Percentiles rank a stretch among this genome's conserved stretches.
Conservation (phyloP, 768 basidiomycete genomes). For the Pholiota microspora region DNA sequence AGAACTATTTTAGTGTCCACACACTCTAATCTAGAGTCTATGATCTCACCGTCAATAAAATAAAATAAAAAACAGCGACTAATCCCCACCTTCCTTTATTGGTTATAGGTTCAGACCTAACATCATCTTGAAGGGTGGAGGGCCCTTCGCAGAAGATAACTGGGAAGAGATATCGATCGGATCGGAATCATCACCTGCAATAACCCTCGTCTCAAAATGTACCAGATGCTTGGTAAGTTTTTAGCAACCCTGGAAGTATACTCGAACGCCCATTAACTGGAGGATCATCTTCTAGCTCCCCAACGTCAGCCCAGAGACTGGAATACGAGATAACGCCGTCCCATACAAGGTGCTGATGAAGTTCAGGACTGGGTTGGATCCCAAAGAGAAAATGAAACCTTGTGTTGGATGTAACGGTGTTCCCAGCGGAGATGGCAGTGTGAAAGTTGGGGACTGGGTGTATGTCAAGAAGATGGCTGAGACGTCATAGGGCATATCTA, state of each 20-base stretch:
- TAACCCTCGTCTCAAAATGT: slow-evolving; percentile 68
- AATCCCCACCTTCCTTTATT: slow-evolving; percentile 3
- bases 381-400: slow-evolving; percentile 42
- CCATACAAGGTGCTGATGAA: slow-evolving; percentile 77
- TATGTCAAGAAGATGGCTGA: slow-evolving; percentile 40
- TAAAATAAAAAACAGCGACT: background rate
- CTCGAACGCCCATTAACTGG: background rate
- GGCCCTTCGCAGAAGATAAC: slow-evolving; percentile 69
- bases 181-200: slow-evolving; percentile 34
- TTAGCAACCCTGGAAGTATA: background rate
- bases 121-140: slow-evolving; percentile 65
- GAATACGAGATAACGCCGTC: slow-evolving; percentile 66
- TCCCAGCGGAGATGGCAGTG: slow-evolving; percentile 44
- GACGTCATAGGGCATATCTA: background rate
- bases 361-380: slow-evolving; percentile 62
- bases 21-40: background rate
- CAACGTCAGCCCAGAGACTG: slow-evolving; percentile 66
- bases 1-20: background rate
- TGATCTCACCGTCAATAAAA: background rate
- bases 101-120: slow-evolving; percentile 72
- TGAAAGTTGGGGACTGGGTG: slow-evolving; percentile 63
- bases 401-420: slow-evolving; percentile 72
- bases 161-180: slow-evolving; percentile 63
- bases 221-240: slow-evolving; percentile 65
- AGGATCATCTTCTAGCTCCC: slow-evolving; percentile 48